Percentiles rank a stretch among this genome's conserved stretches.
phyloP scores from a whole-genome alignment of 148 eudicot genomes.

The Pharnaceum exiguum region DNA sequence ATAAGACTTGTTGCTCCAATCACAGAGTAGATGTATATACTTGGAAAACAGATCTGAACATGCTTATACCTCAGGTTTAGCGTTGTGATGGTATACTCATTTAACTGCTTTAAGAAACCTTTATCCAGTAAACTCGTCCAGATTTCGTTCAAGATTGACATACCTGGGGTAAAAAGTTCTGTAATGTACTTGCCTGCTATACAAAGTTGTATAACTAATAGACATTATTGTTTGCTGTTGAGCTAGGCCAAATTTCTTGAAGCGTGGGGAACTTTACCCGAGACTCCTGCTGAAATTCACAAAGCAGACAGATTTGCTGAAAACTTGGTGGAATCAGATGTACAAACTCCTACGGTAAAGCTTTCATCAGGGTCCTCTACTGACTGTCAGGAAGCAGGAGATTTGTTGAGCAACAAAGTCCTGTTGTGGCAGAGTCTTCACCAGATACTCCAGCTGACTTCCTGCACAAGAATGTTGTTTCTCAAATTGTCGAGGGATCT shows the following conservation, averaged over 20 bases:
- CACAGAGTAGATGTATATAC: no score
- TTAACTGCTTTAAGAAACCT: no score
- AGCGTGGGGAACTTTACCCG: constrained; percentile 72
- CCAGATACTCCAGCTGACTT: constrained; percentile 17
- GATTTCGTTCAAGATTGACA: no score
- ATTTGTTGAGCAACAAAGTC: no score
- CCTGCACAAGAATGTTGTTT: constrained; percentile 35
- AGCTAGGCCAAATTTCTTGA: constrained; percentile 70
- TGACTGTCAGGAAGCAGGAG: no score
- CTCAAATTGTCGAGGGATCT: constrained; percentile 28
- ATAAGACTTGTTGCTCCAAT: no score
- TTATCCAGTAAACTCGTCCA: no score
- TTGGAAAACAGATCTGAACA: no score
- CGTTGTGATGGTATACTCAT: no score
- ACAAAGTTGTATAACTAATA: not conserved
- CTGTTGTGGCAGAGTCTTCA: not conserved
- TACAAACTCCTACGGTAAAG: constrained; percentile 20
- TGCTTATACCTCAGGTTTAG: no score
- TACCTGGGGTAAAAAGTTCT: no score
- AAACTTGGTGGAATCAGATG: constrained; percentile 22
- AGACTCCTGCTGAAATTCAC: constrained; percentile 68
- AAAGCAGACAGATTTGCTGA: constrained; percentile 24
- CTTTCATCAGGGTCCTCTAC: no score
- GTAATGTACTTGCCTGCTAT: not conserved
- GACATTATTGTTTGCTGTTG: not conserved